Evolutionary conservation across 129 eudicot species (phyloP).

Genomic region (Flaveria brownii): DNA sequence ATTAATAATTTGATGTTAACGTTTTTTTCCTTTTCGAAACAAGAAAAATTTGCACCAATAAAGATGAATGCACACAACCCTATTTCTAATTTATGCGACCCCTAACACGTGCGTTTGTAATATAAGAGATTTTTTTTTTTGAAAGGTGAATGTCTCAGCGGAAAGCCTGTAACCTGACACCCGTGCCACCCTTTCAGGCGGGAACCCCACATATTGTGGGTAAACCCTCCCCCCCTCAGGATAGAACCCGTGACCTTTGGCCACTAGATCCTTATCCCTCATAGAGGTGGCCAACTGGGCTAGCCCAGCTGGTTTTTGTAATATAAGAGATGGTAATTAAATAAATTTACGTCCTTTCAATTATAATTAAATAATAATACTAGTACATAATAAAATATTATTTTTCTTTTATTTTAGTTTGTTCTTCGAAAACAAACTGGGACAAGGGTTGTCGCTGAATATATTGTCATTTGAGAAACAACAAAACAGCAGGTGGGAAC

Average conservation of each 20-base stretch:
- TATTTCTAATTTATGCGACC: background rate
- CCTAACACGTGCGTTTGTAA: slow-evolving; percentile 24
- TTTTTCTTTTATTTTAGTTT: slow-evolving; percentile 4
- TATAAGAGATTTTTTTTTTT: slow-evolving; percentile 8
- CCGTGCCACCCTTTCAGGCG: no score
- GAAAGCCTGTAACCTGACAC: no score
- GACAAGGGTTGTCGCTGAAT: slow-evolving; percentile 24
- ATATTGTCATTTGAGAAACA: slow-evolving; percentile 32
- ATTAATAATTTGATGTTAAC: no score
- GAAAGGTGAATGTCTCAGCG: no score
- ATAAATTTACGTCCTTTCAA: slow-evolving; percentile 14
- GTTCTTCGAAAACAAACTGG: background rate
- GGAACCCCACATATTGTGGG: no score
- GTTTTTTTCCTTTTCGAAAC: background rate
- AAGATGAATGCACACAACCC: slow-evolving; percentile 18
- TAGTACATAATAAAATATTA: background rate
- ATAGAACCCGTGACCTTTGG: no score
- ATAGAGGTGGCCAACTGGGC: no score
- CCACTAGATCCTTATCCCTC: no score
- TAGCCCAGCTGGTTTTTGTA: no score
- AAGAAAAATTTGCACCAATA: slow-evolving; percentile 11
- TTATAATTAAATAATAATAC: background rate
- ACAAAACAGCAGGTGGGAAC: slow-evolving; percentile 40
- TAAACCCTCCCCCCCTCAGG: no score
- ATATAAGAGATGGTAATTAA: background rate